Evolutionary conservation across 2,329 filamentous ascomycete genomes (phyloP).

Genomic region (Paecilomyces sp.): DNA sequence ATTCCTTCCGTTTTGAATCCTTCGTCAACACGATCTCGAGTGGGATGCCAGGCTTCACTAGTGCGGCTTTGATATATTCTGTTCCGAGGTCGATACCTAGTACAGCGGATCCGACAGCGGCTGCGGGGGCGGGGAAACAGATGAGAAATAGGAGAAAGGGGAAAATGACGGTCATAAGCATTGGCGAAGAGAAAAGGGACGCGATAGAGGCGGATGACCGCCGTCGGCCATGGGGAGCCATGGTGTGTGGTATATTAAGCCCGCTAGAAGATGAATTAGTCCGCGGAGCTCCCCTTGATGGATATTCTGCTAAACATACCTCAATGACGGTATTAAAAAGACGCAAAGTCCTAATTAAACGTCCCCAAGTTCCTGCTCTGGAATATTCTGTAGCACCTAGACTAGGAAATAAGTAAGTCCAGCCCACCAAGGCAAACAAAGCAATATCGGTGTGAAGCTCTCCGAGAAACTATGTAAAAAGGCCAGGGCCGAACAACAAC

Average conservation of each 20-base stretch:
- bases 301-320: background rate
- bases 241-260: constrained; percentile 5
- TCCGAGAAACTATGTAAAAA: background rate
- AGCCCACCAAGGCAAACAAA: background rate
- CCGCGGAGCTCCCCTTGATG: background rate
- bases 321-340: constrained; percentile 3
- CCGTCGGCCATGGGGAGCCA: constrained; percentile 23
- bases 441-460: background rate
- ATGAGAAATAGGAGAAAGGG: constrained; percentile 46
- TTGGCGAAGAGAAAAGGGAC: constrained; percentile 15
- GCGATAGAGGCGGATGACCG: constrained; percentile 12
- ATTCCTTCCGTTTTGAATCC: constrained; percentile 94
- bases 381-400: background rate
- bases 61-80: constrained; percentile 90
- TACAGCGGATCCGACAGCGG: constrained; percentile 65
- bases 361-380: background rate
- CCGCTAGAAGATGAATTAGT: background rate
- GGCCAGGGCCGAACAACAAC: background rate
- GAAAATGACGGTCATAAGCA: constrained; percentile 40
- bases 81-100: constrained; percentile 91
- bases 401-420: background rate
- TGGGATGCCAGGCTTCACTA: constrained; percentile 94
- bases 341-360: background rate
- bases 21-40: constrained; percentile 98
- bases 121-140: constrained; percentile 49